A percentile compares a stretch with the other conserved stretches of the same genome.
These are phyloP conservation scores for Pleurotus sapidus DNA, from an alignment of 768 basidiomycete species.

Conservation along the genomic window DNA sequence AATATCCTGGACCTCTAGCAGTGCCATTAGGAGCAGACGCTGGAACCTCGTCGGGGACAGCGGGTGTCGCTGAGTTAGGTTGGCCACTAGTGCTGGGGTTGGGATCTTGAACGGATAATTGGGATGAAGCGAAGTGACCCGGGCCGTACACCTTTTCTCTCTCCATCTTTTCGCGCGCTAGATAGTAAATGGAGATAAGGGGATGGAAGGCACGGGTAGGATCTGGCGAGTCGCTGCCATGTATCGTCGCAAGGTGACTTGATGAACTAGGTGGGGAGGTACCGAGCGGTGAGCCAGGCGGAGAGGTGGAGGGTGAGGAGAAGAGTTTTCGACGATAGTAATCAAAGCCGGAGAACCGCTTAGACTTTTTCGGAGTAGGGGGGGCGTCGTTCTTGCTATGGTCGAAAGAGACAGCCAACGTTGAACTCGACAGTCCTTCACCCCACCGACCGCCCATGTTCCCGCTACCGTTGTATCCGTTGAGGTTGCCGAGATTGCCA, in stretches of 20 bases:
- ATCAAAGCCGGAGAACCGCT: slow-evolving; percentile 94
- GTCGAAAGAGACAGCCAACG: slow-evolving; percentile 65
- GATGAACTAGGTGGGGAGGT: slow-evolving; percentile 62
- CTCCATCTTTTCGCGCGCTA: slow-evolving; percentile 94
- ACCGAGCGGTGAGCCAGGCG: slow-evolving; percentile 36
- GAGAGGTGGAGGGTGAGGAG: slow-evolving; percentile 49
- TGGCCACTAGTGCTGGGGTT: slow-evolving; percentile 6
- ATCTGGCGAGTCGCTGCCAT: slow-evolving; percentile 58
- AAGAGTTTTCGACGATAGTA: slow-evolving; percentile 92
- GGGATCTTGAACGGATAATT: slow-evolving; percentile 55
- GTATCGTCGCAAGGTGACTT: slow-evolving; percentile 40
- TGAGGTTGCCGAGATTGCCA: slow-evolving; percentile 24
- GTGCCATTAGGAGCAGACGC: slow-evolving; percentile 14
- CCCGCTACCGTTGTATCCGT: slow-evolving; percentile 30
- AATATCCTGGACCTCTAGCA: slow-evolving; percentile 11
- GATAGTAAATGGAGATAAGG: slow-evolving; percentile 93
- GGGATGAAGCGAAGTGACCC: slow-evolving; percentile 91
- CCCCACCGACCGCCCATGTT: slow-evolving; percentile 44
- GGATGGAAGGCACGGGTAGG: slow-evolving; percentile 95
- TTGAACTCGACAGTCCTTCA: slow-evolving; percentile 64
- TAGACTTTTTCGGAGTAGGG: slow-evolving; percentile 58
- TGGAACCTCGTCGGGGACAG: slow-evolving; percentile 10
- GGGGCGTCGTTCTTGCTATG: slow-evolving; percentile 38
- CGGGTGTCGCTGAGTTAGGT: slow-evolving; percentile 7
- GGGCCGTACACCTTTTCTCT: slow-evolving; percentile 92